phyloP scores from a whole-genome alignment of 2,329 filamentous ascomycete genomes.

The Graphilbum ipis-grandicollis region DNA sequence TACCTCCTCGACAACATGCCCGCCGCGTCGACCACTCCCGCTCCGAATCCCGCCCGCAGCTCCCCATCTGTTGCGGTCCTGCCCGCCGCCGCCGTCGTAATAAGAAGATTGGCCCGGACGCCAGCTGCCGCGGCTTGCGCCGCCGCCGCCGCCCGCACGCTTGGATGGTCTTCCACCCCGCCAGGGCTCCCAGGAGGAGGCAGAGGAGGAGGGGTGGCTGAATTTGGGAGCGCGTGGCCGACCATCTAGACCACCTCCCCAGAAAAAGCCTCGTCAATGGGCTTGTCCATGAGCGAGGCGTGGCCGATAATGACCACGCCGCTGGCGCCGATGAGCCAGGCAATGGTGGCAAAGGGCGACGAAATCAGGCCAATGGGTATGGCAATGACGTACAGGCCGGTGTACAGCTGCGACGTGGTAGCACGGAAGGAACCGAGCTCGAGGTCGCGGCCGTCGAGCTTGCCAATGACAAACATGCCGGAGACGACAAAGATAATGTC shows the following conservation, averaged over 20 bases:
- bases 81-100: too few relatives aligned
- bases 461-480: slow-evolving; percentile 83
- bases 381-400: slow-evolving; percentile 63
- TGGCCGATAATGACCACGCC: slow-evolving; percentile 90
- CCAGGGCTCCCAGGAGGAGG: background rate
- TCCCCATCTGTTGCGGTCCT: background rate
- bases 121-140: slow-evolving; percentile 22
- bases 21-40: slow-evolving; percentile 10
- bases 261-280: slow-evolving; percentile 99
- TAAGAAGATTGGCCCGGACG: slow-evolving; percentile 1
- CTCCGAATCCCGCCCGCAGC: background rate
- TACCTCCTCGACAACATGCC: slow-evolving; percentile 49
- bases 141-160: too few relatives aligned
- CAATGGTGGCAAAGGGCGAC: slow-evolving; percentile 65
- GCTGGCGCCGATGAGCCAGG: slow-evolving; percentile 93
- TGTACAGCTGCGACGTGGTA: slow-evolving; percentile 88
- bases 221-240: slow-evolving; percentile 96
- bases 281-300: slow-evolving; percentile 91
- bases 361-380: slow-evolving; percentile 75
- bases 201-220: slow-evolving; percentile 53
- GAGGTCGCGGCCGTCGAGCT: slow-evolving; percentile 74
- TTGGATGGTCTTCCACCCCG: slow-evolving; percentile 92
- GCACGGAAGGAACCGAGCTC: slow-evolving; percentile 70
- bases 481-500: slow-evolving; percentile 76
- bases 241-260: slow-evolving; percentile 99